Evolutionary conservation across 2,329 filamentous ascomycete species (phyloP).

Genomic region (Curvularia lunata): DNA sequence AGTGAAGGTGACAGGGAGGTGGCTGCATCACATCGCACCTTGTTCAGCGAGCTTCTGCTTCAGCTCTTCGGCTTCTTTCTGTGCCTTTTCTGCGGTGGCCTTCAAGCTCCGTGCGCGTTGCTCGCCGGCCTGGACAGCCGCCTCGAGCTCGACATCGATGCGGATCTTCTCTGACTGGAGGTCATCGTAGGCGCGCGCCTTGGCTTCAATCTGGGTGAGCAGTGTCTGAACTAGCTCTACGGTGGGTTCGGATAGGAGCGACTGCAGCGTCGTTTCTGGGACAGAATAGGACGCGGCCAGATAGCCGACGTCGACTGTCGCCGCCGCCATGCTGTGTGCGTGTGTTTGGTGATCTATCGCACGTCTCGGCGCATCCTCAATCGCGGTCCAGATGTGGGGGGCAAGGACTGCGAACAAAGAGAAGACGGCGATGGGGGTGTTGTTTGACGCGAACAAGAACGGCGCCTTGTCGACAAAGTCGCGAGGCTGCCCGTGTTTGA

Average conservation of each 20-base stretch:
- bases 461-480: conserved; percentile 17
- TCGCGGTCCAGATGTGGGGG: background rate
- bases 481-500: conserved; percentile 33
- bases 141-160: conserved; percentile 91
- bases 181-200: conserved; percentile 81
- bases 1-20: conserved; percentile 14
- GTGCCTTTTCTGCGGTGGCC: conserved; percentile 78
- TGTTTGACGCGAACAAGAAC: conserved; percentile 28
- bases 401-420: conserved; percentile 33
- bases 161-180: conserved; percentile 87
- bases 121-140: conserved; percentile 82
- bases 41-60: conserved; percentile 81
- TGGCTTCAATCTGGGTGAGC: conserved; percentile 74
- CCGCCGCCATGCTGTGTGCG: conserved; percentile 61
- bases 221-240: conserved; percentile 77
- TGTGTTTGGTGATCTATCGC: conserved; percentile 12
- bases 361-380: conserved; percentile 32
- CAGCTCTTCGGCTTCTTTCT: conserved; percentile 82
- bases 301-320: conserved; percentile 70
- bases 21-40: conserved; percentile 62
- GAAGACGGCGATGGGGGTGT: conserved; percentile 21
- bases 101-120: conserved; percentile 83
- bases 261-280: conserved; percentile 67
- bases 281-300: conserved; percentile 74
- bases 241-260: conserved; percentile 72